These are phyloP conservation scores for Elymus sibiricus DNA, from an alignment of 176 grass and related monocot genomes.

Conservation along the genomic window DNA sequence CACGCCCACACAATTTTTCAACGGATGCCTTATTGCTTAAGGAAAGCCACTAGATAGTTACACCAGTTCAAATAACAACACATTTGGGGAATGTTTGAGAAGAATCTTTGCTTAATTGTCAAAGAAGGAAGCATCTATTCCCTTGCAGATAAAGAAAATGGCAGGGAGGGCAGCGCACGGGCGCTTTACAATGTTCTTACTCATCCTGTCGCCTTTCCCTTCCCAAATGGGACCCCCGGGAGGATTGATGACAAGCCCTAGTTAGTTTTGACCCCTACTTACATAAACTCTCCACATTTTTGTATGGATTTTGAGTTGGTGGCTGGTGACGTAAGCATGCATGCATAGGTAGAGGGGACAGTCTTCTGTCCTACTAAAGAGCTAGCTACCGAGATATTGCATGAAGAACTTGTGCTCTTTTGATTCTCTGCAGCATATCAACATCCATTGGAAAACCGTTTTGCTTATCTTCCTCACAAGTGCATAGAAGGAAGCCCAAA, in stretches of 20 bases:
- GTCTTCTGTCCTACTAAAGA: conserved; percentile 41
- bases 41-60: conserved; percentile 24
- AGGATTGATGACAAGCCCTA: conserved; percentile 48
- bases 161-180: conserved; percentile 26
- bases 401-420: conserved; percentile 19
- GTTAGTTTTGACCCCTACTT: conserved; percentile 48
- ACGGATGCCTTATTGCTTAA: conserved; percentile 42
- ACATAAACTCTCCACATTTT: not conserved
- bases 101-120: conserved; percentile 95
- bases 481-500: not conserved
- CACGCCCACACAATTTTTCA: not conserved
- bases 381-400: not conserved
- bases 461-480: not conserved
- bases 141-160: conserved; percentile 70
- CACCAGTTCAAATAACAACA: conserved; percentile 24
- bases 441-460: conserved; percentile 3
- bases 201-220: conserved; percentile 55
- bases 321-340: conserved; percentile 46
- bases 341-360: conserved; percentile 41
- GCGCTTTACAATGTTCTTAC: conserved; percentile 80
- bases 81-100: conserved; percentile 65
- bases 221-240: conserved; percentile 28
- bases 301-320: conserved; percentile 37
- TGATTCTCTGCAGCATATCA: conserved; percentile 35
- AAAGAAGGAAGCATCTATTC: conserved; percentile 99